Evolutionary conservation across 345 rosid genomes (phyloP).

Genomic region (Hibiscus trionum): DNA sequence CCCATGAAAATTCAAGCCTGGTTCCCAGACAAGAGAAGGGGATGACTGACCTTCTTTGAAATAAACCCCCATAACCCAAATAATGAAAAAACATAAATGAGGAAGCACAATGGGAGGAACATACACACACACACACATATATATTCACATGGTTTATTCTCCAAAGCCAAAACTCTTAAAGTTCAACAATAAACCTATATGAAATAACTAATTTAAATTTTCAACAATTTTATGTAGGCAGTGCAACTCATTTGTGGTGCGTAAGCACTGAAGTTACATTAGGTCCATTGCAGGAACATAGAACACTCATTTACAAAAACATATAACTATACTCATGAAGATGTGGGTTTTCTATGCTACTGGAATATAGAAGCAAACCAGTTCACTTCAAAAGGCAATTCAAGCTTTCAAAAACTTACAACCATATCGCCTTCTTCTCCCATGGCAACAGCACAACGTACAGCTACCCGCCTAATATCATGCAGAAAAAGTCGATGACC

Average conservation of each 20-base stretch:
- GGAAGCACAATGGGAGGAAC: not conserved
- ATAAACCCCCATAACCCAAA: not conserved
- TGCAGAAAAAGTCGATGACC: conserved; percentile 89
- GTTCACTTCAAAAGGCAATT: not conserved
- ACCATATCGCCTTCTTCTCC: conserved; percentile 99
- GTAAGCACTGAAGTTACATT: not conserved
- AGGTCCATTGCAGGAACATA: not conserved
- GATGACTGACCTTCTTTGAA: not conserved
- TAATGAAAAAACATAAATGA: not conserved
- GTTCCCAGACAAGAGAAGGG: not conserved
- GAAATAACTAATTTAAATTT: not conserved
- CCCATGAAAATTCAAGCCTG: not conserved
- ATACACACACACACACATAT: not conserved
- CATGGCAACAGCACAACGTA: conserved; percentile 92
- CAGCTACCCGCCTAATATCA: conserved; percentile 86
- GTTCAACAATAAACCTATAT: not conserved
- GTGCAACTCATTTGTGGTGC: not conserved
- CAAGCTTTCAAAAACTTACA: conserved; percentile 49
- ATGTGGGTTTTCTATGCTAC: not conserved
- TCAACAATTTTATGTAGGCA: not conserved
- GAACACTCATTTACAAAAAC: not conserved
- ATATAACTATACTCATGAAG: not conserved
- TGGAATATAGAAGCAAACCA: not conserved
- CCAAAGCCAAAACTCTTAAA: conserved; percentile 1
- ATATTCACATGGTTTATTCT: not conserved